These are phyloP conservation scores for Globisporangium orthogonon DNA, from an alignment of 352 stramenopile genomes.

Conservation along the genomic window DNA sequence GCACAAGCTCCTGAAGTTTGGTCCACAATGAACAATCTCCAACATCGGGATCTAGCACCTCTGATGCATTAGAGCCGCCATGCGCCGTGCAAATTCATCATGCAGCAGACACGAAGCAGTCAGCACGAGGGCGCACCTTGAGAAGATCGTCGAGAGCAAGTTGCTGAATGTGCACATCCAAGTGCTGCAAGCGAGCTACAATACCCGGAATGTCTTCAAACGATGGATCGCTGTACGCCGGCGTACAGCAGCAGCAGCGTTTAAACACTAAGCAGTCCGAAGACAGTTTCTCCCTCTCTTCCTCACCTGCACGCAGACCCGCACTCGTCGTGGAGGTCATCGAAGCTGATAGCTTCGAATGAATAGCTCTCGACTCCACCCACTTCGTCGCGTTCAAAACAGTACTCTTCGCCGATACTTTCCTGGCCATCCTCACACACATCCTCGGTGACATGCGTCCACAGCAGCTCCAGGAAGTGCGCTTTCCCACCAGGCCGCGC, in stretches of 20 bases:
- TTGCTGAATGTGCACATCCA: not conserved
- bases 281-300: not conserved
- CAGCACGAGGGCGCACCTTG: not conserved
- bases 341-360: constrained; percentile 36
- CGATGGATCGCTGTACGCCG: constrained; percentile 5
- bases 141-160: constrained; percentile 13
- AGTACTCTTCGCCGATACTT: not conserved
- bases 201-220: constrained; percentile 14
- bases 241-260: too few relatives aligned
- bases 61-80: not conserved
- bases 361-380: constrained; percentile 15
- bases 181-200: not conserved
- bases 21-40: constrained; percentile 44
- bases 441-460: not conserved
- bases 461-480: constrained; percentile 8
- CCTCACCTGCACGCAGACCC: constrained; percentile 29
- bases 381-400: not conserved
- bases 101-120: not conserved
- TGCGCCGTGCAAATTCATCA: not conserved
- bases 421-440: not conserved
- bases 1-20: constrained; percentile 25
- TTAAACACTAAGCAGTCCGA: too few relatives aligned
- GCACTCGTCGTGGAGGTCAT: constrained; percentile 33
- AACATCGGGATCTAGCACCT: constrained; percentile 34
- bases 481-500: not conserved